Percentiles rank a stretch among this genome's conserved stretches.
These are phyloP conservation scores for Calamus simplicifolius DNA, from an alignment of 176 grass and related monocot species.

Conservation along the genomic window DNA sequence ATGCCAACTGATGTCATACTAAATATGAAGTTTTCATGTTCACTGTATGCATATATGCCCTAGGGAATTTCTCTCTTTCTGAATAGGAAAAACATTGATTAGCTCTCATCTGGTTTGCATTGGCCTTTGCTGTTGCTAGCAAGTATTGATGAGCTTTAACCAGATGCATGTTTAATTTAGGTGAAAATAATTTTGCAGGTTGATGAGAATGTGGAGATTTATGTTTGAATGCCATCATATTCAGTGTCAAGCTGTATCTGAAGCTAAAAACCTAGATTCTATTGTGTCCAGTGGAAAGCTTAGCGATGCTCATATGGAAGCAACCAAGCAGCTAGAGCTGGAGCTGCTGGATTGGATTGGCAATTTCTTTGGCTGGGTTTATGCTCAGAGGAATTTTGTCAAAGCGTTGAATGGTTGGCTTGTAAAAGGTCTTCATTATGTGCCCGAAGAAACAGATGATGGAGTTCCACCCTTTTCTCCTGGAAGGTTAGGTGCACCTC, in stretches of 20 bases:
- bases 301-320: slow-evolving; percentile 50
- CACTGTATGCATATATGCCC: no score
- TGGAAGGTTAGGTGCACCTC: slow-evolving; percentile 73
- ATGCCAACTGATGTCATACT: no score
- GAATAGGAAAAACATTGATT: no score
- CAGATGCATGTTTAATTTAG: background rate
- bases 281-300: slow-evolving; percentile 48
- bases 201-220: slow-evolving; percentile 66
- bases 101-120: no score
- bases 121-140: no score
- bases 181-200: slow-evolving; percentile 38
- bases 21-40: no score
- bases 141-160: no score
- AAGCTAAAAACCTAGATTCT: slow-evolving; percentile 75
- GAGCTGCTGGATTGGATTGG: slow-evolving; percentile 60
- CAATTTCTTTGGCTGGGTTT: slow-evolving; percentile 69
- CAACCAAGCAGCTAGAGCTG: slow-evolving; percentile 57
- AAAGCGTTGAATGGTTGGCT: slow-evolving; percentile 66
- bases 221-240: slow-evolving; percentile 91
- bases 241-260: slow-evolving; percentile 76
- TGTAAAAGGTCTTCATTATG: slow-evolving; percentile 54
- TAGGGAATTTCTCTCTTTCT: no score
- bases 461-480: slow-evolving; percentile 83
- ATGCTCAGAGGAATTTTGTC: slow-evolving; percentile 60
- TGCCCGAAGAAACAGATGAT: slow-evolving; percentile 79